These are phyloP conservation scores for Pseudopithomyces maydicus DNA, from an alignment of 2,329 filamentous ascomycete genomes.

Conservation along the genomic window DNA sequence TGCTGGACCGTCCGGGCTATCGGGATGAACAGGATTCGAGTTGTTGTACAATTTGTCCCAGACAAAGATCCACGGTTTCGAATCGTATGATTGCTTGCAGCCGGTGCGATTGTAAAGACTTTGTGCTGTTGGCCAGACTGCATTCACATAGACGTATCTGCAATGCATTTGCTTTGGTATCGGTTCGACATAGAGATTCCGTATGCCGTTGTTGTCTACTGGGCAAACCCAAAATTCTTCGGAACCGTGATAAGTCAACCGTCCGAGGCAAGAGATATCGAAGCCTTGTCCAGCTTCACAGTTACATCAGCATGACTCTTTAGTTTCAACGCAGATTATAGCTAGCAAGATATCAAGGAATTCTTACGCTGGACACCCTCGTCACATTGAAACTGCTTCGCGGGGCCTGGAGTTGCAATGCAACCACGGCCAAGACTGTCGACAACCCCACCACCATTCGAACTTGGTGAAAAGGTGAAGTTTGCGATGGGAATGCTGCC, in stretches of 20 bases:
- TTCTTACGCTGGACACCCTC: slow-evolving; percentile 49
- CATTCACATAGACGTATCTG: slow-evolving; percentile 52
- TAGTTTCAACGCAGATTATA: not conserved
- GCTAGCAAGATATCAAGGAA: not conserved
- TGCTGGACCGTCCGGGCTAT: not conserved
- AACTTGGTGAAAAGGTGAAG: slow-evolving; percentile 57
- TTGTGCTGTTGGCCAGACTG: not conserved
- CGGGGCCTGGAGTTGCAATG: slow-evolving; percentile 61
- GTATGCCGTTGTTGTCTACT: slow-evolving; percentile 58
- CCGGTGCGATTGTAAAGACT: not conserved
- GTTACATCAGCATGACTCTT: slow-evolving; percentile 1
- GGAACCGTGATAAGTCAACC: slow-evolving; percentile 56
- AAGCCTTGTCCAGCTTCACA: slow-evolving; percentile 56
- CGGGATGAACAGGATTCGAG: not conserved
- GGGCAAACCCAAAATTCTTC: slow-evolving; percentile 64
- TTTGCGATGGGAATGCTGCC: slow-evolving; percentile 52
- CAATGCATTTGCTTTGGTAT: slow-evolving; percentile 53
- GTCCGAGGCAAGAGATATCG: slow-evolving; percentile 57
- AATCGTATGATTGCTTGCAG: not conserved
- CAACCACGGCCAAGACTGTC: slow-evolving; percentile 63
- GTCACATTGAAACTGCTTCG: slow-evolving; percentile 66
- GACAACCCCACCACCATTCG: slow-evolving; percentile 47
- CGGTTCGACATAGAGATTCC: slow-evolving; percentile 58
- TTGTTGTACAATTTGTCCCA: slow-evolving; percentile 5
- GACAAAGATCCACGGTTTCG: not conserved